These are phyloP conservation scores for Umbelopsis sp. DNA, from an alignment of 192 early-diverging fungal genomes.

Conservation along the genomic window DNA sequence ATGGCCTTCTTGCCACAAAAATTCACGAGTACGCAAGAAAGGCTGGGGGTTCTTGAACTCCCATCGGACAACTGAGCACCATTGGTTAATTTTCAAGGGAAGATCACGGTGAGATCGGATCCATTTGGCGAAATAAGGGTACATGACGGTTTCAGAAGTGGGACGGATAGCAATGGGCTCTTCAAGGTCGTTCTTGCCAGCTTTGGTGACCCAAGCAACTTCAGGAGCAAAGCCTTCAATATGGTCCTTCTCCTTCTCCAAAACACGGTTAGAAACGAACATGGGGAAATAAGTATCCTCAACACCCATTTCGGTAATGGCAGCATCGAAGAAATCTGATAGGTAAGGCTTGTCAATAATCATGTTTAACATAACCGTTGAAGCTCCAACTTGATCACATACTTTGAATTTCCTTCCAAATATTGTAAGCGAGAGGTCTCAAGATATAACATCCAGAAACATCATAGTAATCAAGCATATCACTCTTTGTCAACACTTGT, in stretches of 20 bases:
- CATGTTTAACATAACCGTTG: background rate
- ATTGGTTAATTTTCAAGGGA: conserved; percentile 96
- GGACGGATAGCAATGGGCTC: conserved; percentile 99
- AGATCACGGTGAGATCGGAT: conserved; percentile 96
- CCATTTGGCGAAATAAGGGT: conserved; percentile 99
- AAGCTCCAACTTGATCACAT: conserved; percentile 13
- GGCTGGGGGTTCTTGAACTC: conserved; percentile 99
- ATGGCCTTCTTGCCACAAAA: conserved; percentile 99
- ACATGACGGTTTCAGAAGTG: conserved; percentile 99
- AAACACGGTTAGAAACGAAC: conserved; percentile 88
- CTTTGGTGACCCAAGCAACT: conserved; percentile 99
- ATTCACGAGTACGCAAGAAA: conserved; percentile 98
- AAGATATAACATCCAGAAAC: conserved; percentile 98
- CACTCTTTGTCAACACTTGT: conserved; percentile 85
- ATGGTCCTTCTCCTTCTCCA: conserved; percentile 98
- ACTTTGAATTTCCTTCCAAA: conserved; percentile 97
- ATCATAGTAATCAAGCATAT: conserved; percentile 99
- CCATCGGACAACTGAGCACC: conserved; percentile 99
- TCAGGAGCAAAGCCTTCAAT: conserved; percentile 99
- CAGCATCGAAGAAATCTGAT: conserved; percentile 85
- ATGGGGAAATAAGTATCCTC: conserved; percentile 99
- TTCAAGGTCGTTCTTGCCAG: conserved; percentile 88
- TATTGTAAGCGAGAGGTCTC: conserved; percentile 92
- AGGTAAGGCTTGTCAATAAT: background rate
- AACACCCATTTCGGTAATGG: conserved; percentile 90